Evolutionary conservation across 331 rosid species (phyloP).

Genomic region (Malus hybrid): DNA sequence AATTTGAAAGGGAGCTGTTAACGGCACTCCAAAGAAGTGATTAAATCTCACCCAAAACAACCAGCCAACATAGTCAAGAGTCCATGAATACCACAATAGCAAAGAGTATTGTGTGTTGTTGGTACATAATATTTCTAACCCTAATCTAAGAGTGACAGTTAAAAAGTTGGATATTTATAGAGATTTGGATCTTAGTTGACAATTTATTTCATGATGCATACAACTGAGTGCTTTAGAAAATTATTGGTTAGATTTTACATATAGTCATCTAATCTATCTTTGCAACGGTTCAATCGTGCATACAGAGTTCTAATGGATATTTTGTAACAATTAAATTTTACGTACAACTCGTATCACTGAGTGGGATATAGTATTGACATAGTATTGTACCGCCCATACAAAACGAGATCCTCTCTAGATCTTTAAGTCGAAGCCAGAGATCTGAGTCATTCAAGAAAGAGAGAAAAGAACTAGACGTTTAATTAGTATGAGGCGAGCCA

Average conservation of each 20-base stretch:
- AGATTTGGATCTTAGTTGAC: no score
- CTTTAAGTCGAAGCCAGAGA: no score
- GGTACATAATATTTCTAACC: background rate
- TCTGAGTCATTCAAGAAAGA: accelerated
- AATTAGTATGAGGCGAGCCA: no score
- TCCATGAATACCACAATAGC: background rate
- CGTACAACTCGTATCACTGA: background rate
- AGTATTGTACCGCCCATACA: no score
- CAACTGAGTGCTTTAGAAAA: no score
- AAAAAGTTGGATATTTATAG: background rate
- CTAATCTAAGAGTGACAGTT: background rate
- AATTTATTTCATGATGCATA: no score
- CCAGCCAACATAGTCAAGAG: background rate
- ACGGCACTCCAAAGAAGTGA: no score
- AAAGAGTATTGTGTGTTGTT: background rate
- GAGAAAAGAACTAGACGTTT: no score
- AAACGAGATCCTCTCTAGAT: accelerated
- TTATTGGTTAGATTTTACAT: background rate
- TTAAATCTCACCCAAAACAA: background rate
- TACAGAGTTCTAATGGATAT: no score
- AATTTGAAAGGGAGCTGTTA: no score
- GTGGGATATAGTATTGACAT: background rate
- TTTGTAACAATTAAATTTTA: background rate
- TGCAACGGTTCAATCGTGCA: no score
- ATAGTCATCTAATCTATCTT: no score